phyloP scores from a whole-genome alignment of 108 stramenopile genomes.

The Ochromonas danica region DNA sequence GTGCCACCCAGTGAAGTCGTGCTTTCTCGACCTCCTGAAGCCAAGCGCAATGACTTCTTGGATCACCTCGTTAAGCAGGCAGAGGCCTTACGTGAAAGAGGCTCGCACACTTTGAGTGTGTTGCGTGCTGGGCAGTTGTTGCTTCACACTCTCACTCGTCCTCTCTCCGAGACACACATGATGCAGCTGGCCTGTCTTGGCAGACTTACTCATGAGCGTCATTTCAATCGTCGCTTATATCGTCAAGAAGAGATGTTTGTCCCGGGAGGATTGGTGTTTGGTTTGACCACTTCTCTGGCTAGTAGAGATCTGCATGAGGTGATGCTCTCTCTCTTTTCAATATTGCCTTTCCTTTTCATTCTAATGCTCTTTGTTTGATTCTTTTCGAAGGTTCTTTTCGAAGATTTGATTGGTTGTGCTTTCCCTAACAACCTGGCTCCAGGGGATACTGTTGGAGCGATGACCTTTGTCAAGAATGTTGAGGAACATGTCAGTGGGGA shows the following conservation, averaged over 20 bases:
- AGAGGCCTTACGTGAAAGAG: conserved; percentile 57
- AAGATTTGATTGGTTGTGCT: conserved; percentile 68
- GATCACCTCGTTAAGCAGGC: conserved; percentile 73
- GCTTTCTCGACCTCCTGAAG: conserved; percentile 25
- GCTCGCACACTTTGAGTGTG: conserved; percentile 64
- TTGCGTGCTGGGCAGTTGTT: conserved; percentile 68
- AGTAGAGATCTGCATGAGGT: conserved; percentile 77
- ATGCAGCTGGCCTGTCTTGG: conserved; percentile 74
- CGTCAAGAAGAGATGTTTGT: conserved; percentile 65
- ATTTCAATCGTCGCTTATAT: conserved; percentile 71
- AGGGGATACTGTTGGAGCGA: conserved; percentile 65
- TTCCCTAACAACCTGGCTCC: conserved; percentile 65
- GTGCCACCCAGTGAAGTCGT: conserved; percentile 63
- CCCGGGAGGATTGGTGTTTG: conserved; percentile 75
- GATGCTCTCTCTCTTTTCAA: conserved; percentile 59
- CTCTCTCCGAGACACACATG: conserved; percentile 66
- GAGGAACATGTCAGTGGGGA: conserved; percentile 66
- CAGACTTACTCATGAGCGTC: conserved; percentile 72
- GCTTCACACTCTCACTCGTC: conserved; percentile 62
- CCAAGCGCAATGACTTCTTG: conserved; percentile 58
- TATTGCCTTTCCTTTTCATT: not conserved
- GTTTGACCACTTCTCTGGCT: conserved; percentile 61
- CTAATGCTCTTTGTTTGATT: not conserved
- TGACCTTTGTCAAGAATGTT: conserved; percentile 60
- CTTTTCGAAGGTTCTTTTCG: conserved; percentile 31